Base-by-base conservation (phyloP, 2,329 filamentous ascomycete species). In the Cercospora sesami region DNA sequence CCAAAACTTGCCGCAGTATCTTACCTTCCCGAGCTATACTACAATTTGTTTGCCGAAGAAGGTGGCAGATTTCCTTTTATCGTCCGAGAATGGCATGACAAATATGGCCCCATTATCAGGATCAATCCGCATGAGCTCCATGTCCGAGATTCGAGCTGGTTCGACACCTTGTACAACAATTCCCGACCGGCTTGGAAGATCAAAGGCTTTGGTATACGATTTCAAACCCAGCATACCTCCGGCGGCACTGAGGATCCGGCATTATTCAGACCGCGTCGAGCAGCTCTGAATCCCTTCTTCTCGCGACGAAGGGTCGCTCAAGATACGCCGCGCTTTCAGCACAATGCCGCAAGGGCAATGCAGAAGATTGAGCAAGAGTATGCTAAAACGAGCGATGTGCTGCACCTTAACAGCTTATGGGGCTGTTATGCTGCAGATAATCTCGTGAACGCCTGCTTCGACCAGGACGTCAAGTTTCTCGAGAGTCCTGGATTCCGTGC, bases 201-300 rank as follows among this genome's bases (percentile, higher is more conserved):
- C 26, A 21, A 33, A 21, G 42, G 28, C 10, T 62, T 30, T n/a
- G 60, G 60, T n/a, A 21, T 48, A 26, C 60, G 60, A 3, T 62
- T 62, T 28, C 23, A 36, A 18, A 61, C 23, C 16, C 28, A 61
- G 39, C 36, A 36, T 10, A 28, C 59, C 12, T 4, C 39, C 10
- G 59, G 59, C 59, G 59, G 59, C 14, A 61, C 59, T 6, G 59
- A 61, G 16, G 18, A 48, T 30, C 59, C 59, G 10, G 36, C 23
- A 18, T 51, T 60, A 8, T 83, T 84, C 68, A 79, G 80, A 1
- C 73, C 77, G 18, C 79, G 83, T 3, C 79, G 83, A 14, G 76
- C 69, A 4, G 75, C 80, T 2, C 67, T 85, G 59, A 81, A 78
- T 64, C 77, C 75, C 0, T 84, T 82, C 74, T 85, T 84, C 70